phyloP scores from a whole-genome alignment of 2,329 filamentous ascomycete genomes.

The Cercospora sp. region DNA sequence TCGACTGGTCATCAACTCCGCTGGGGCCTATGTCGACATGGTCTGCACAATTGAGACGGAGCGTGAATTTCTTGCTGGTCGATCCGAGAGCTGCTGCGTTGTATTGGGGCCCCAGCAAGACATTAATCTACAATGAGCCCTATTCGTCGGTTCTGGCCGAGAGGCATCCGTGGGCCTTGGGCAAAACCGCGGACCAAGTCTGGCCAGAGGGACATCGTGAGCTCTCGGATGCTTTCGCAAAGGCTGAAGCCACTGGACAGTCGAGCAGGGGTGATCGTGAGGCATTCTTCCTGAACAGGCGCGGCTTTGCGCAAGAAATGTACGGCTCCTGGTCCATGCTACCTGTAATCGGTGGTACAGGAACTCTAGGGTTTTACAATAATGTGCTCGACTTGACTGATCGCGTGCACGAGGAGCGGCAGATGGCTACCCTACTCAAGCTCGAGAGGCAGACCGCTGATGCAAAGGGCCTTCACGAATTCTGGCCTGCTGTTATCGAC shows the following conservation, averaged over 20 bases:
- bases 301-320: slow-evolving; percentile 22
- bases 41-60: slow-evolving; percentile 20
- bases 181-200: slow-evolving; percentile 21
- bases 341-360: slow-evolving; percentile 15
- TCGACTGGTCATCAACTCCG: slow-evolving; percentile 24
- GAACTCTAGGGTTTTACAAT: slow-evolving; percentile 22
- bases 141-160: slow-evolving; percentile 38
- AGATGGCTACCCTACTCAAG: slow-evolving; percentile 21
- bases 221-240: slow-evolving; percentile 14
- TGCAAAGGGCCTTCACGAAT: slow-evolving; percentile 21
- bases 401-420: slow-evolving; percentile 23
- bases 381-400: slow-evolving; percentile 23
- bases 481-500: slow-evolving; percentile 21
- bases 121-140: slow-evolving; percentile 41
- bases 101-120: slow-evolving; percentile 34
- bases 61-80: slow-evolving; percentile 24
- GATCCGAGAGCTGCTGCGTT: slow-evolving; percentile 24
- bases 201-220: slow-evolving; percentile 17
- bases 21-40: slow-evolving; percentile 25
- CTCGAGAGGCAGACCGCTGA: slow-evolving; percentile 20
- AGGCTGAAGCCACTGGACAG: slow-evolving; percentile 23
- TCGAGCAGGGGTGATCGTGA: slow-evolving; percentile 12
- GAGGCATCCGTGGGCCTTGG: slow-evolving; percentile 32
- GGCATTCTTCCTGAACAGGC: slow-evolving; percentile 18
- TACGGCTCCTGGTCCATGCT: slow-evolving; percentile 24